phyloP scores from a whole-genome alignment of 176 grass and related monocot genomes.

The Pontederia crassipes region DNA sequence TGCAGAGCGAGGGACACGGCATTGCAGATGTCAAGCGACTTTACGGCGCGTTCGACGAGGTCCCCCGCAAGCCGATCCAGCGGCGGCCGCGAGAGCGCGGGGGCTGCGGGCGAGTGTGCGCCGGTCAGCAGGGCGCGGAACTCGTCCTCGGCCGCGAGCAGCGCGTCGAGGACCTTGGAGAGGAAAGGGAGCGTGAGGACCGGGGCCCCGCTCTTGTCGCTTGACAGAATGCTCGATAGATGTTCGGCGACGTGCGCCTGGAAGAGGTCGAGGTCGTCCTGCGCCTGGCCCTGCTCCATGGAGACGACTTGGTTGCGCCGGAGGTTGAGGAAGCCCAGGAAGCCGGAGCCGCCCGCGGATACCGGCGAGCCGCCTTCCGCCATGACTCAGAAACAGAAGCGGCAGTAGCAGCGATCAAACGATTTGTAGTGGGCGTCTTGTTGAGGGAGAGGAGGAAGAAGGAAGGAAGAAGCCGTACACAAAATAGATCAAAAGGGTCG shows the following conservation, averaged over 20 bases:
- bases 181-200: constrained; percentile 61
- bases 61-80: constrained; percentile 55
- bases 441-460: too few species aligned
- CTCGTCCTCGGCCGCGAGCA: constrained; percentile 42
- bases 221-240: constrained; percentile 29
- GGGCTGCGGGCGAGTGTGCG: constrained; percentile 19
- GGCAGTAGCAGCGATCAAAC: too few species aligned
- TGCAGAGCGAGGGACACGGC: constrained; percentile 50
- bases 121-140: constrained; percentile 44
- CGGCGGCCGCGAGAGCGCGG: constrained; percentile 31
- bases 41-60: constrained; percentile 68
- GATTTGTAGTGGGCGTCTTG: too few species aligned
- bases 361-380: constrained; percentile 30
- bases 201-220: not conserved
- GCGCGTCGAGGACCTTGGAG: constrained; percentile 65
- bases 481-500: too few species aligned
- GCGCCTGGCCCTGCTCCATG: constrained; percentile 52
- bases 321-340: constrained; percentile 59
- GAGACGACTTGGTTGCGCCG: constrained; percentile 57
- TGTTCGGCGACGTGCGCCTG: constrained; percentile 63
- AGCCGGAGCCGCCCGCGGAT: constrained; percentile 30
- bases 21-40: constrained; percentile 83
- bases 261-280: constrained; percentile 43
- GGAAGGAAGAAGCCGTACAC: too few species aligned
- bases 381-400: too few species aligned